Conservation (phyloP, 2,329 filamentous ascomycete species). For the Pleurostoma richardsiae region DNA sequence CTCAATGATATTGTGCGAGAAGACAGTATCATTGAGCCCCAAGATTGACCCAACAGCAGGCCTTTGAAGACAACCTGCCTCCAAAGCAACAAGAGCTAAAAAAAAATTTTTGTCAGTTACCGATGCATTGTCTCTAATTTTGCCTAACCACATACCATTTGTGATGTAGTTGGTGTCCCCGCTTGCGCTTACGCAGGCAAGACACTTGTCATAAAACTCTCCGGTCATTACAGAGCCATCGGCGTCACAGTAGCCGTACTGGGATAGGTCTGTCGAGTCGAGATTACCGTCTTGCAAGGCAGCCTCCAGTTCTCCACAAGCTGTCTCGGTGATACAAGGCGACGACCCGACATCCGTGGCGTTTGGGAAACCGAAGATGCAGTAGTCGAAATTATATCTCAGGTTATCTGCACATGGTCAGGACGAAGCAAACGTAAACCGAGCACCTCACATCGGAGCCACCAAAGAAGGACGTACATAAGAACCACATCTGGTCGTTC, state of each 20-base stretch:
- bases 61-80: slow-evolving; percentile 45
- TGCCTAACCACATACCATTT: slow-evolving; percentile 35
- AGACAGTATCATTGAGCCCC: slow-evolving; percentile 39
- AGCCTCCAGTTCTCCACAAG: slow-evolving; percentile 39
- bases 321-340: slow-evolving; percentile 45
- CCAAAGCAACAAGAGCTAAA: slow-evolving; percentile 43
- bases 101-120: slow-evolving; percentile 3
- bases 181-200: slow-evolving; percentile 38
- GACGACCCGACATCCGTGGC: slow-evolving; percentile 35
- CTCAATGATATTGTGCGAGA: slow-evolving; percentile 24
- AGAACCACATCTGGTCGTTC: slow-evolving; percentile 50
- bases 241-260: slow-evolving; percentile 15
- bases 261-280: background rate
- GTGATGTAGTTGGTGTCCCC: slow-evolving; percentile 36
- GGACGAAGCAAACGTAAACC: background rate
- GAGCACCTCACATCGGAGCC: no score
- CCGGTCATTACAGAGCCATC: slow-evolving; percentile 29
- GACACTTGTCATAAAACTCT: slow-evolving; percentile 31
- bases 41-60: slow-evolving; percentile 29
- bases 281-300: slow-evolving; percentile 33
- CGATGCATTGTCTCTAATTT: background rate
- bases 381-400: slow-evolving; percentile 46
- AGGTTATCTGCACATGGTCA: slow-evolving; percentile 39
- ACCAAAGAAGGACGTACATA: slow-evolving; percentile 36
- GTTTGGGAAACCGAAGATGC: slow-evolving; percentile 47